Base-by-base conservation (phyloP, 345 rosid species). In the Salix purpurea region DNA sequence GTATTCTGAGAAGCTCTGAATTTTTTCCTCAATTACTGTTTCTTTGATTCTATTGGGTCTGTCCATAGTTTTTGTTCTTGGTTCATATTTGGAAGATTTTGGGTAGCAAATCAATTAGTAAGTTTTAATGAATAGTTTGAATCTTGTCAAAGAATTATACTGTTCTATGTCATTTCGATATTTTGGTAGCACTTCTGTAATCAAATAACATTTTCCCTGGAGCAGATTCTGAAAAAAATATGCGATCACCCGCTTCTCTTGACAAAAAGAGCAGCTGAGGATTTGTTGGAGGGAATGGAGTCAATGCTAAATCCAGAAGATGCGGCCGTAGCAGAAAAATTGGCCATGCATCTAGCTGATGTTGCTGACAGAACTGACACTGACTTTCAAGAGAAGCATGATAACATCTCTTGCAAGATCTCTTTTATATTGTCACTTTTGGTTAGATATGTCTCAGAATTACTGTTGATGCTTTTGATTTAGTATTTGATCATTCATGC, bases 141-240 rank as follows among this genome's bases (percentile, higher is more conserved):
- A 56, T 56, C 11, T 56, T 56, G 62, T 56, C n/a, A 24, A 56
- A 56, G 62, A n/a, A 56, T 3, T 56, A 56, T n/a, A n/a, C 30
- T 75, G 15, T 36, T n/a, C 56, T 61, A 1, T 42, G 12, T 26
- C 67, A 28, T 4, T 30, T 76, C 19, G 9, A 66, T 74, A 26
- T 74, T 52, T 70, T 42, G 26, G 11, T 58, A 15, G 30, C 5
- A 48, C 76, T 42, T 74, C 52, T 48, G 54, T 39, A 37, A 46
- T 26, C 19, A 39, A 64, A 11, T 24, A 42, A 18, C 7, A 36
- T 70, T 76, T 78, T 74, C 75, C 77, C 75, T 86, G 78, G 78
- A 78, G 81, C 91, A 96, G 99, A 96, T 96, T 81, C 84, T 96
- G 81, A 96, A 96, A 85, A 96, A 96, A 89, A 96, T 96, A 77